Base-by-base conservation (phyloP, 768 basidiomycete genomes). In the Rhizopogon salebrosus region DNA sequence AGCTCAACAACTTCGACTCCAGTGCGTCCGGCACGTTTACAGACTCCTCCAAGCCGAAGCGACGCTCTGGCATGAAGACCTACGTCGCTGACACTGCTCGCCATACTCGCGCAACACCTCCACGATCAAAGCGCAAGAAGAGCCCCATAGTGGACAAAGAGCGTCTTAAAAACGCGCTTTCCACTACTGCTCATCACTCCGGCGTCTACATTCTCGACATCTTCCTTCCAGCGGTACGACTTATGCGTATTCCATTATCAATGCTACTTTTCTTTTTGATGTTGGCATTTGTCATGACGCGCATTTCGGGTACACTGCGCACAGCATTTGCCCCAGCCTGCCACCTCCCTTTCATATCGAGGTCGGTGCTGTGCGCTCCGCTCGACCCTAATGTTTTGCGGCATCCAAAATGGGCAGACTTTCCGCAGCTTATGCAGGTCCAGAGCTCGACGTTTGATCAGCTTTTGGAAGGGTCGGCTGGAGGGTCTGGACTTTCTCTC, bases 361-460 rank as follows among this genome's bases (percentile, higher is more conserved):
- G 66, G 39, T 72, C 71, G 16, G 38, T 61, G 3, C 54, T 84
- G 39, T 88, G 85, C 60, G 38, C 52, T 16, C 58, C 58, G 18
- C 40, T 48, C 9, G 43, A 46, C 24, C 53, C 54, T 1, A 26
- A 31, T 7, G 35, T 50, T 13, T 55, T 49, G 34, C 26, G 34
- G 3, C 7, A 13, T 6, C 72, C 77, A 1, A 61, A 67, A 49
- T 77, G 76, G 74, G 80, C 83, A 0, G 80, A 89, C 64, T 90
- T 82, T 64, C 80, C 83, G 1, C 70, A 69, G 39, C 74, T 91
- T 14, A 69, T 83, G 31, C 73, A 83, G 13, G 72, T 82, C 4
- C 84, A 90, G 57, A 78, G 76, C 53, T 71, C 77, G 39, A 78
- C 78, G 1, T 82, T 90, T 52, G 84, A 82, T 49, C 73, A 86